Conservation (phyloP, 805 yeast species). For the Komagataella pseudopastoris region DNA sequence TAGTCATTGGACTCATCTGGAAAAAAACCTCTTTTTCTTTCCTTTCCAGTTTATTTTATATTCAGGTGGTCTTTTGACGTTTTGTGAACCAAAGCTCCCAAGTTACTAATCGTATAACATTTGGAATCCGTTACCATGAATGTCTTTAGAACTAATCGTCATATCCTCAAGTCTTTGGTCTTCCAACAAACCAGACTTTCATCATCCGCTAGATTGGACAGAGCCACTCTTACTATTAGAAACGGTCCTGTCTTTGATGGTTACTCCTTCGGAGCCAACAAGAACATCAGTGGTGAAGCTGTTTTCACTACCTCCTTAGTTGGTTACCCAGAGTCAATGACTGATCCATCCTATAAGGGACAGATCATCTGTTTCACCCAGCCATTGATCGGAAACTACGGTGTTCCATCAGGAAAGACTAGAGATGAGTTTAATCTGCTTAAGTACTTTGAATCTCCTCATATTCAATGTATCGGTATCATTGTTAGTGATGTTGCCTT, state of each 20-base stretch:
- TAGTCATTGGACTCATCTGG: not conserved
- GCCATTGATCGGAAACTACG: conserved; percentile 95
- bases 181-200: conserved; percentile 3
- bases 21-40: not conserved
- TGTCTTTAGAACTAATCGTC: conserved; percentile 2
- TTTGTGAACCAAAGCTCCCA: conserved; percentile 21
- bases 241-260: conserved; percentile 93
- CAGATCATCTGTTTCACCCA: conserved; percentile 95
- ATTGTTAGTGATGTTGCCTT: conserved; percentile 94
- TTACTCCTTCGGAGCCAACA: conserved; percentile 90
- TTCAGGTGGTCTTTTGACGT: not conserved
- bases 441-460: conserved; percentile 85
- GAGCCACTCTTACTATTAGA: conserved; percentile 84
- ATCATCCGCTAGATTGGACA: conserved; percentile 31
- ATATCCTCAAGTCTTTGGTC: not conserved
- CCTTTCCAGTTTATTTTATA: not conserved
- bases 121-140: conserved; percentile 26
- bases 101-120: conserved; percentile 37
- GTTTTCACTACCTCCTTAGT: conserved; percentile 96
- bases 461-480: conserved; percentile 87
- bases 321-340: conserved; percentile 98
- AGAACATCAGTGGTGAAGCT: conserved; percentile 90
- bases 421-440: conserved; percentile 78
- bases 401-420: conserved; percentile 79
- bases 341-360: conserved; percentile 96